Base-by-base conservation (phyloP, 2,329 filamentous ascomycete genomes). In the Cladosporium sp. region DNA sequence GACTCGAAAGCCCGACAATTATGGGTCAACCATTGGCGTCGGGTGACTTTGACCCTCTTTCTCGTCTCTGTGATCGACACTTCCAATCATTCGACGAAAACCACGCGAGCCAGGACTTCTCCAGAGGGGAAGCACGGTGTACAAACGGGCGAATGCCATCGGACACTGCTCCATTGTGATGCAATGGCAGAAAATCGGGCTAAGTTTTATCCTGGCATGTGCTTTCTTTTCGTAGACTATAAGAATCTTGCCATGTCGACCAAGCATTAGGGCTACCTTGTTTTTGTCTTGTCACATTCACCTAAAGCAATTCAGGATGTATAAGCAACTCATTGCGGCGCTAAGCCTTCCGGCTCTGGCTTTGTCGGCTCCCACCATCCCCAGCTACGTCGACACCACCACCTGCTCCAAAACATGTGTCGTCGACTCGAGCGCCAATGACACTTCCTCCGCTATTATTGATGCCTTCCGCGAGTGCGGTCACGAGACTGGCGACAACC, bases 391-490 rank as follows among this genome's bases (percentile, higher is more conserved):
- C 22, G 32, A 35, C 32, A 30, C 33, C 27, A 32, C 36, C n/a
- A 36, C 16, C 19, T 48, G 45, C 45, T 39, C 36, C 36, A 48
- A 48, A 36, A 48, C 45, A 3, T 48, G 45, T 15, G 29, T 48
- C 11, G 50, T 40, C 33, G 38, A 48, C n/a, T 47, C 50, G 9
- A 47, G 29, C 54, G 58, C 40, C 29, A 76, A 79, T 56, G 77
- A 79, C 59, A 71, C 74, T 19, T 74, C 76, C 7, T 32, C 39
- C 7, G 72, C 77, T 33, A 78, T 80, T 41, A 55, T 77, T 0
- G 54, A 70, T 3, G 77, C 78, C 0, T 78, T 80, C 60, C 58
- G 67, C 20, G 60, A 71, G 22, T 80, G 77, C 56, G 67, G 75
- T 2, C 66, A 68, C 38, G 70, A 77, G 45, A 48, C 45, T 12